Conservation (phyloP, 192 early-diverging fungal genomes). For the Podila epicladia region DNA sequence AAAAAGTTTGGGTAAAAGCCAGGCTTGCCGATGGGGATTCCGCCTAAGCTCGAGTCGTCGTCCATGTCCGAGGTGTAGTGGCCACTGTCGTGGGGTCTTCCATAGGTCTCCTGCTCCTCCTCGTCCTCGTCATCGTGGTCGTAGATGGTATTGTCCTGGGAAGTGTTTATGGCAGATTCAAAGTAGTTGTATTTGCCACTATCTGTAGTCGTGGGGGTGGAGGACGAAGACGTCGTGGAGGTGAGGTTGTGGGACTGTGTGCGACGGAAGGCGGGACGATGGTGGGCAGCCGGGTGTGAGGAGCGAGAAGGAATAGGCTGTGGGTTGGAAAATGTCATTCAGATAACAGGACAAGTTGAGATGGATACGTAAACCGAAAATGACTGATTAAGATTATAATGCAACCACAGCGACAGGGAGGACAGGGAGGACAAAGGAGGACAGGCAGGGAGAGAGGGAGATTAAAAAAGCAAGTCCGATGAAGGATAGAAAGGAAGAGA, state of each 20-base stretch:
- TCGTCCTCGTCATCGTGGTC: slow-evolving; percentile 20
- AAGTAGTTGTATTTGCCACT: background rate
- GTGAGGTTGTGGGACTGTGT: slow-evolving; percentile 26
- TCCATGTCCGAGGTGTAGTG: slow-evolving; percentile 27
- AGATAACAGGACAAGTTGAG: background rate
- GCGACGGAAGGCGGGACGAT: slow-evolving; percentile 41
- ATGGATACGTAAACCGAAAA: background rate
- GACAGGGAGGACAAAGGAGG: no score
- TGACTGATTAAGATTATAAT: no score
- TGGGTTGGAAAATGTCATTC: slow-evolving; percentile 49
- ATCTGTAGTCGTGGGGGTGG: background rate
- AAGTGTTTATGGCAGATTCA: background rate
- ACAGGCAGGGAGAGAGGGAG: background rate
- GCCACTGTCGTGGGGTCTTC: slow-evolving; percentile 23
- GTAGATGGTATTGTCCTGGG: slow-evolving; percentile 4
- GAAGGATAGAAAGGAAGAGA: no score
- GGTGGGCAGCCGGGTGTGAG: slow-evolving; percentile 41
- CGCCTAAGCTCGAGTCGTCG: slow-evolving; percentile 6
- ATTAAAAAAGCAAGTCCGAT: background rate
- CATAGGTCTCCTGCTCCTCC: background rate
- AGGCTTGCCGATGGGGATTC: slow-evolving; percentile 36
- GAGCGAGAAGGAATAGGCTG: slow-evolving; percentile 52
- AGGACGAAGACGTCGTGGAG: background rate
- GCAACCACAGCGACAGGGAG: no score
- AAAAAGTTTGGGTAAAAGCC: slow-evolving; percentile 4